These are phyloP conservation scores for Saccharum hybrid DNA, from an alignment of 202 grass and related monocot genomes.

Conservation along the genomic window DNA sequence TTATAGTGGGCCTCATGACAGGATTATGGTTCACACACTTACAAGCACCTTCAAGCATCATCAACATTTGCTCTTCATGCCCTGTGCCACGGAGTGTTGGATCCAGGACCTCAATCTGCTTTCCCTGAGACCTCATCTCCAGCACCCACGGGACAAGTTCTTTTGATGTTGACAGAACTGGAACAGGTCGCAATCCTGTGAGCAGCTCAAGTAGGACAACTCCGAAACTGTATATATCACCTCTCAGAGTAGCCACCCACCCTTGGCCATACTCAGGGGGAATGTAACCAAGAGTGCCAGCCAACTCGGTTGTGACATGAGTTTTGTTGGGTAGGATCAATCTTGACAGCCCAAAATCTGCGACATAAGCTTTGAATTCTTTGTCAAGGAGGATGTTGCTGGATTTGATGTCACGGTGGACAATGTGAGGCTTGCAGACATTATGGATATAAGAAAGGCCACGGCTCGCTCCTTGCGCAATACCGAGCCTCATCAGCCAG, in stretches of 20 bases:
- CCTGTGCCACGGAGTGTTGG: constrained; percentile 38
- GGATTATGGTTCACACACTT: constrained; percentile 54
- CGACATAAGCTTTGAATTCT: constrained; percentile 67
- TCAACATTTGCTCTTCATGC: constrained; percentile 64
- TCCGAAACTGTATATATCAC: constrained; percentile 77
- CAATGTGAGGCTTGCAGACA: constrained; percentile 65
- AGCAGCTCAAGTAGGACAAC: constrained; percentile 76
- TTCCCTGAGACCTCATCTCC: constrained; percentile 51
- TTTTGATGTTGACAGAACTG: constrained; percentile 49
- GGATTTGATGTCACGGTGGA: constrained; percentile 88
- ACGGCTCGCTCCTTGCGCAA: constrained; percentile 59
- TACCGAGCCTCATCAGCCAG: constrained; percentile 63
- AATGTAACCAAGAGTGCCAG: constrained; percentile 80
- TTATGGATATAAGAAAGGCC: constrained; percentile 75
- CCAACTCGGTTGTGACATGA: constrained; percentile 76
- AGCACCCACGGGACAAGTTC: constrained; percentile 72
- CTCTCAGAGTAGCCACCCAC: constrained; percentile 61
- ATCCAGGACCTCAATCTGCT: constrained; percentile 61
- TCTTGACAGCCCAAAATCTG: constrained; percentile 80
- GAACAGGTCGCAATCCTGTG: constrained; percentile 61
- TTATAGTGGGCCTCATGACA: constrained; percentile 54
- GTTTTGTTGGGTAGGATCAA: constrained; percentile 63
- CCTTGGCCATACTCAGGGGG: constrained; percentile 74
- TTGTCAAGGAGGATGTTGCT: constrained; percentile 86
- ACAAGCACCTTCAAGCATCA: constrained; percentile 72